phyloP scores from a whole-genome alignment of 2,329 filamentous ascomycete species.

The Clonostachys solani region DNA sequence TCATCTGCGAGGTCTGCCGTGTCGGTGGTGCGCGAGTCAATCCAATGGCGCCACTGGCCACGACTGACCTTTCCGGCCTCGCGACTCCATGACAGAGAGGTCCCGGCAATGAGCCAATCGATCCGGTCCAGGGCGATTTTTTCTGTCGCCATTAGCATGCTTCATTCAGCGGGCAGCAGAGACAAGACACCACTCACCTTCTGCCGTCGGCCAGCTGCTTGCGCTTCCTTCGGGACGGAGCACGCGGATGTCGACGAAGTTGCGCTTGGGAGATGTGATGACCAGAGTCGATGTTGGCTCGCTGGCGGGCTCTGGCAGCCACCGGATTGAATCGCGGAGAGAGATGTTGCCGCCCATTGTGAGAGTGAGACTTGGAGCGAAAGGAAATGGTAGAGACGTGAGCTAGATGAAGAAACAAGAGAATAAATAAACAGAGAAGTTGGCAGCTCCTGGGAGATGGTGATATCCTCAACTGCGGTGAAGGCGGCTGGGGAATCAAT shows the following conservation, averaged over 20 bases:
- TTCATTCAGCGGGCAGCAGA: conserved; percentile 1
- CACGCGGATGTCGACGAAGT: conserved; percentile 60
- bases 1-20: conserved; percentile 41
- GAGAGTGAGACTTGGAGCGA: too few species aligned
- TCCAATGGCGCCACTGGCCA: conserved; percentile 52
- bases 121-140: conserved; percentile 27
- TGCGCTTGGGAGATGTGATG: conserved; percentile 49
- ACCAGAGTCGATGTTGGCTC: conserved; percentile 64
- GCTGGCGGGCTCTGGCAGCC: conserved; percentile 42
- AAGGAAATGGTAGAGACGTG: too few species aligned
- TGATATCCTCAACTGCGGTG: too few species aligned
- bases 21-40: conserved; percentile 45
- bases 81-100: conserved; percentile 29
- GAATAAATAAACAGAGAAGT: too few species aligned
- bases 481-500: too few species aligned
- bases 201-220: conserved; percentile 6
- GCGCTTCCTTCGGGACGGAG: conserved; percentile 19
- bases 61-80: conserved; percentile 21
- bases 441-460: too few species aligned
- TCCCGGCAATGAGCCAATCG: conserved; percentile 64
- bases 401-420: too few species aligned
- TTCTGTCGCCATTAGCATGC: conserved; percentile 8
- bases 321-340: conserved; percentile 53
- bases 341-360: conserved; percentile 38
- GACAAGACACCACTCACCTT: background rate